Evolutionary conservation across 257 asterid genomes (phyloP).

Genomic region (Solanum arcanum): DNA sequence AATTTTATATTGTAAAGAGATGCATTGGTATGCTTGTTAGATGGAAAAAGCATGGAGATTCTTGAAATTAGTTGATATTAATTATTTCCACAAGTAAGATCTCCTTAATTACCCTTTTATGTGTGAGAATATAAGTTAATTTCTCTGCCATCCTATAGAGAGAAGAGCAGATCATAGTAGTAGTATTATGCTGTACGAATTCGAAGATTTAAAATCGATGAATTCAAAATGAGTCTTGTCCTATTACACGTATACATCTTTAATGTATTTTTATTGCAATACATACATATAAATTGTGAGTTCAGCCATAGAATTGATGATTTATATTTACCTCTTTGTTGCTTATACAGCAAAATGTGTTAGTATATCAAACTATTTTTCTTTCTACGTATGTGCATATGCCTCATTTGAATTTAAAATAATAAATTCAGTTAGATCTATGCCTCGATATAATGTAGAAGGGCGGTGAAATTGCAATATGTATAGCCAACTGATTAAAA

Average conservation of each 20-base stretch:
- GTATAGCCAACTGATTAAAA: background rate
- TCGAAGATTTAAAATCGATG: background rate
- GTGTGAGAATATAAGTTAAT: constrained; percentile 24
- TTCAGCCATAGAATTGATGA: background rate
- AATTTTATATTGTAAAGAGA: constrained; percentile 69
- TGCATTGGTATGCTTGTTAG: constrained; percentile 75
- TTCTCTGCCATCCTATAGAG: constrained; percentile 21
- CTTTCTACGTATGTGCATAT: accelerated
- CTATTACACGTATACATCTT: background rate
- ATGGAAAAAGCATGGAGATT: constrained; percentile 67
- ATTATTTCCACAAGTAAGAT: background rate
- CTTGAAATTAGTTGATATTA: constrained; percentile 20
- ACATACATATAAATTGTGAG: background rate
- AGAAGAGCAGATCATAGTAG: constrained; percentile 12
- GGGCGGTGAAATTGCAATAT: background rate
- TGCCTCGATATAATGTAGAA: background rate
- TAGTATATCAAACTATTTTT: background rate
- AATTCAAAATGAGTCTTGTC: background rate
- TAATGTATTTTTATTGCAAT: background rate
- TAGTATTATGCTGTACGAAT: background rate
- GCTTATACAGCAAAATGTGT: background rate
- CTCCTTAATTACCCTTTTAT: background rate
- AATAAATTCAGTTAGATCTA: background rate
- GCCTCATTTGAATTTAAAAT: background rate
- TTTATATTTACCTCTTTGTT: background rate